Evolutionary conservation across 2,329 filamentous ascomycete species (phyloP).

Genomic region (Colletotrichum navitas): DNA sequence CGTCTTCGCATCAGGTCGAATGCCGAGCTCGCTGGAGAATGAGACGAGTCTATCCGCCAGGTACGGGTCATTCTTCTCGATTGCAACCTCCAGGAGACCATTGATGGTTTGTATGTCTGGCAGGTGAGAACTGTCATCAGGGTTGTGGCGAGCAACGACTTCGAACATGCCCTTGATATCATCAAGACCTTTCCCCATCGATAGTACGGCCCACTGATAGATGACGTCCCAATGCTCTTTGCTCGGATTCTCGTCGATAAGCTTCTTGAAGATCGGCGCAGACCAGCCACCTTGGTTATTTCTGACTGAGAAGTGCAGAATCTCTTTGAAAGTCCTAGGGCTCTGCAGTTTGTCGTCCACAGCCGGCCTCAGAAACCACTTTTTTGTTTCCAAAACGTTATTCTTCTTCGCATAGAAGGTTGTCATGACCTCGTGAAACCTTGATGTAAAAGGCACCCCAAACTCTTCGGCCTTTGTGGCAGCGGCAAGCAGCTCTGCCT

Average conservation of each 20-base stretch:
- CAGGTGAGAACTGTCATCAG: conserved; percentile 58
- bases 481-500: conserved; percentile 69
- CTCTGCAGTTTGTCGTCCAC: conserved; percentile 55
- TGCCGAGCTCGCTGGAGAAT: conserved; percentile 73
- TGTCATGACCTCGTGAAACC: conserved; percentile 68
- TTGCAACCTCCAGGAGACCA: conserved; percentile 77
- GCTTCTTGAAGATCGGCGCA: conserved; percentile 66
- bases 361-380: conserved; percentile 74
- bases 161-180: conserved; percentile 80
- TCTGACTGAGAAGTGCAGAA: conserved; percentile 72
- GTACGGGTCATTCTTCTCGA: conserved; percentile 76
- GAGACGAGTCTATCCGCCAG: conserved; percentile 80
- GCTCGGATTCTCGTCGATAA: conserved; percentile 60
- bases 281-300: conserved; percentile 74
- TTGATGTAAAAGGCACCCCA: conserved; percentile 58
- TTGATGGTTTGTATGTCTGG: conserved; percentile 84
- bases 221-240: conserved; percentile 78
- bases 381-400: conserved; percentile 71
- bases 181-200: conserved; percentile 76
- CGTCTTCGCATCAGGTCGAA: conserved; percentile 77
- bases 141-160: conserved; percentile 68
- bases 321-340: conserved; percentile 61
- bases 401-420: conserved; percentile 71
- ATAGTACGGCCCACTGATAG: conserved; percentile 80
- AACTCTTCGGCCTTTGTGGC: conserved; percentile 64